Evolutionary conservation across 2,329 filamentous ascomycete genomes (phyloP).

Genomic region (Bipolaris cookei): DNA sequence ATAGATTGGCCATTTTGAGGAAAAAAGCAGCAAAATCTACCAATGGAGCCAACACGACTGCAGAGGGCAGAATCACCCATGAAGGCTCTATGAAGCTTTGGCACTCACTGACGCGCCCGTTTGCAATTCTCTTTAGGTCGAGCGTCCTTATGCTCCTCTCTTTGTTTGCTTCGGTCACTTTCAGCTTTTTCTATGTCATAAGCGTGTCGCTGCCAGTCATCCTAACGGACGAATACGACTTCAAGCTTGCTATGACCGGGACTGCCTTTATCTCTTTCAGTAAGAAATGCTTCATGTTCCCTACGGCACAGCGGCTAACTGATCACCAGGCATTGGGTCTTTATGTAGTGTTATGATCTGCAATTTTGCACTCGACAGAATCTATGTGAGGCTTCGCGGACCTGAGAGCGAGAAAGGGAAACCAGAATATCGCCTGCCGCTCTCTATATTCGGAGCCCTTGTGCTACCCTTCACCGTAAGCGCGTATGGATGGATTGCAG

Average conservation of each 20-base stretch:
- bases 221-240: constrained; percentile 50
- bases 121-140: constrained; percentile 55
- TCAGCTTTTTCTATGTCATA: constrained; percentile 56
- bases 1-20: constrained; percentile 62
- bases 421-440: constrained; percentile 63
- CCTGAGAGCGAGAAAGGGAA: constrained; percentile 52
- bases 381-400: constrained; percentile 59
- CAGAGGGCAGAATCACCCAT: constrained; percentile 20
- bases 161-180: constrained; percentile 52
- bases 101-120: constrained; percentile 51
- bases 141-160: constrained; percentile 62
- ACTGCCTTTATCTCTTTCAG: constrained; percentile 63
- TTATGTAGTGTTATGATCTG: constrained; percentile 57
- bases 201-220: constrained; percentile 55
- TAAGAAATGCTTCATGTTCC: constrained; percentile 25
- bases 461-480: constrained; percentile 55
- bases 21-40: constrained; percentile 28
- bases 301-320: not conserved
- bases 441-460: constrained; percentile 57
- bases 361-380: constrained; percentile 60
- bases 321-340: constrained; percentile 55
- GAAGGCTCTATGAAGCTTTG: constrained; percentile 39
- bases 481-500: constrained; percentile 60
- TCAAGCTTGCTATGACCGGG: constrained; percentile 60
- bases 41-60: constrained; percentile 17